These are phyloP conservation scores for Heimioporus sp. DNA, from an alignment of 768 basidiomycete species.

Conservation along the genomic window DNA sequence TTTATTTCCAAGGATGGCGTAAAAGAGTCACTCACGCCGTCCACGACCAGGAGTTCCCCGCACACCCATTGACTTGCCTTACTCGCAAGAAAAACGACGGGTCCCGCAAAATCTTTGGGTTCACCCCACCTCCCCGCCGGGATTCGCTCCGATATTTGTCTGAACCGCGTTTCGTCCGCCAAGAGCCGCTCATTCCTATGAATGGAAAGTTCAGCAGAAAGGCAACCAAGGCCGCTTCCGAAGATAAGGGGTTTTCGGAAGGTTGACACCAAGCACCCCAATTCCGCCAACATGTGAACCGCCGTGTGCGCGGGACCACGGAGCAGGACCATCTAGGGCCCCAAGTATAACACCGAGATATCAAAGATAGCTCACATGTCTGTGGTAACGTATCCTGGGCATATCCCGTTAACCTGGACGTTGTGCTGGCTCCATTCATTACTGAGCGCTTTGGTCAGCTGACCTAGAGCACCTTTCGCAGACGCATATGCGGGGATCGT, in stretches of 20 bases:
- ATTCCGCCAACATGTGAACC: slow-evolving; percentile 2
- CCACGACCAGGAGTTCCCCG: slow-evolving; percentile 65
- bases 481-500: slow-evolving; percentile 90
- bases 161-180: slow-evolving; percentile 55
- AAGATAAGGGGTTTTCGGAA: slow-evolving; percentile 3
- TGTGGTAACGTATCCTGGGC: slow-evolving; percentile 85
- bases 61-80: slow-evolving; percentile 65
- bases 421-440: slow-evolving; percentile 93
- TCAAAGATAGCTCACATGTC: slow-evolving; percentile 62
- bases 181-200: slow-evolving; percentile 64
- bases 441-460: slow-evolving; percentile 84
- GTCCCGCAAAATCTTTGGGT: slow-evolving; percentile 66
- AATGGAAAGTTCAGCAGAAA: slow-evolving; percentile 14
- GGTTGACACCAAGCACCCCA: slow-evolving; percentile 8
- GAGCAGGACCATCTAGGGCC: neutral
- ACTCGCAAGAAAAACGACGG: slow-evolving; percentile 64
- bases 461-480: slow-evolving; percentile 84
- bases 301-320: slow-evolving; percentile 6
- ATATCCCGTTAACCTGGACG: slow-evolving; percentile 86
- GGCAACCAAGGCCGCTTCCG: slow-evolving; percentile 1
- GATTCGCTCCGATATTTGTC: slow-evolving; percentile 71
- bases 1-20: slow-evolving; percentile 2
- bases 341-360: slow-evolving; percentile 7
- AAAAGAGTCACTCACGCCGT: slow-evolving; percentile 51
- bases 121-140: slow-evolving; percentile 67